Percentiles rank a stretch among this genome's conserved stretches.
Conservation (phyloP, 768 basidiomycete genomes). For the Xerocomus brunneocitrinus region DNA sequence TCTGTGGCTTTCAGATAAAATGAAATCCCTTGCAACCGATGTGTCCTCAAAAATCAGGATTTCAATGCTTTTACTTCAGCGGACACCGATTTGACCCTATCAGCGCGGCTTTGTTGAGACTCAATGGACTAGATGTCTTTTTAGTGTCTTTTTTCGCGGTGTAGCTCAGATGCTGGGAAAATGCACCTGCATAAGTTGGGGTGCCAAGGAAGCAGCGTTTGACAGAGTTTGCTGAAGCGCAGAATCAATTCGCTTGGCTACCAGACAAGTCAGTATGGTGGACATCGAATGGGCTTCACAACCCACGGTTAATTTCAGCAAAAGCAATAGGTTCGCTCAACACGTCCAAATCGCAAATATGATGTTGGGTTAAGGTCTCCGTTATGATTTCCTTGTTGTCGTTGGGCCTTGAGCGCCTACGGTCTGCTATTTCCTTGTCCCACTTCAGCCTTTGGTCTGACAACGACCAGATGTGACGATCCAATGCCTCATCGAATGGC, state of each 20-base stretch:
- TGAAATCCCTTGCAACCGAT: neutral
- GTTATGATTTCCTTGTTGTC: constrained; percentile 44
- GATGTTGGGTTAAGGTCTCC: constrained; percentile 37
- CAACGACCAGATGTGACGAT: constrained; percentile 76
- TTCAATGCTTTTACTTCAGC: constrained; percentile 50
- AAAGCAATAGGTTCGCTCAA: constrained; percentile 6
- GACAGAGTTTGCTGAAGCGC: constrained; percentile 24
- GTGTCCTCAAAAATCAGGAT: constrained; percentile 27
- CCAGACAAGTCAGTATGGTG: constrained; percentile 1
- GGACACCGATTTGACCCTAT: constrained; percentile 41
- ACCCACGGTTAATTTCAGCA: constrained; percentile 11
- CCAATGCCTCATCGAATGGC: constrained; percentile 82
- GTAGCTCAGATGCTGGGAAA: neutral
- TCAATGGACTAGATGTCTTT: constrained; percentile 38
- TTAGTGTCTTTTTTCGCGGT: neutral
- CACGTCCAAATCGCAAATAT: constrained; percentile 25
- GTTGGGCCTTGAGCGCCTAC: constrained; percentile 57
- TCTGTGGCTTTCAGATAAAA: neutral
- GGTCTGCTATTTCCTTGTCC: constrained; percentile 67
- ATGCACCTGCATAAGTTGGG: constrained; percentile 52
- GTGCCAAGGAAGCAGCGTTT: constrained; percentile 38
- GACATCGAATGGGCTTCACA: neutral
- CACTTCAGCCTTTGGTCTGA: constrained; percentile 70
- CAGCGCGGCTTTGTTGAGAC: constrained; percentile 48
- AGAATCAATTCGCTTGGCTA: constrained; percentile 21